A percentile compares a stretch with the other conserved stretches of the same genome.
Conservation (phyloP, 805 yeast species). For the Ogataea saltuana region DNA sequence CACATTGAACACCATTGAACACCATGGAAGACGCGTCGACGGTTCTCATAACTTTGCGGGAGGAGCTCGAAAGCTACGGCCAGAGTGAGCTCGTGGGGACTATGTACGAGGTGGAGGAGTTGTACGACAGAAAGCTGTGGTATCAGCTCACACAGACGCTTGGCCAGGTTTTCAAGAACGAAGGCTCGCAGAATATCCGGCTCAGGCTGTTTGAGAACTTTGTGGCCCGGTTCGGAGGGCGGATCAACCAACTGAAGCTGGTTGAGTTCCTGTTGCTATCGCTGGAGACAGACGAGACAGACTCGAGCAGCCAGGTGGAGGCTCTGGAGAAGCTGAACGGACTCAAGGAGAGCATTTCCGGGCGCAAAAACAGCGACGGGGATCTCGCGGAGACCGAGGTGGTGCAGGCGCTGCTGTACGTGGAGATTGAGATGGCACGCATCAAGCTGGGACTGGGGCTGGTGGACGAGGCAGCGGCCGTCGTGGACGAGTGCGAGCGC, state of each 20-base stretch:
- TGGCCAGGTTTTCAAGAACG: conserved; percentile 51
- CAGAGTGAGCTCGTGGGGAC: conserved; percentile 53
- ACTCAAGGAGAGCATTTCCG: conserved; percentile 44
- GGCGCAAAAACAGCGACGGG: conserved; percentile 32
- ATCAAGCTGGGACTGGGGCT: conserved; percentile 55
- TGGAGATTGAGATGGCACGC: conserved; percentile 75
- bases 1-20: no score
- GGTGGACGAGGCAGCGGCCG: conserved; percentile 60
- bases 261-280: conserved; percentile 71
- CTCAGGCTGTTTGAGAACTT: conserved; percentile 70
- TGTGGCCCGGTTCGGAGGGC: conserved; percentile 62
- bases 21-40: conserved; percentile 34
- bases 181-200: conserved; percentile 55
- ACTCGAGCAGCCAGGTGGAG: conserved; percentile 35
- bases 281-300: conserved; percentile 40
- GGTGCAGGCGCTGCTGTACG: conserved; percentile 55
- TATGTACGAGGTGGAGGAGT: conserved; percentile 75
- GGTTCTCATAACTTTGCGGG: conserved; percentile 60
- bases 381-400: conserved; percentile 34
- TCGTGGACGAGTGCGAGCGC: conserved; percentile 60
- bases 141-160: conserved; percentile 82
- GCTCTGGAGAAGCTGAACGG: conserved; percentile 50
- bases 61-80: conserved; percentile 53
- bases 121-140: conserved; percentile 89
- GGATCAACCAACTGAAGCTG: conserved; percentile 75